Evolutionary conservation across 2,329 filamentous ascomycete genomes (phyloP), one percentile per base, ranked within the genome.

Genomic region (Arthroderma uncinatum): DNA sequence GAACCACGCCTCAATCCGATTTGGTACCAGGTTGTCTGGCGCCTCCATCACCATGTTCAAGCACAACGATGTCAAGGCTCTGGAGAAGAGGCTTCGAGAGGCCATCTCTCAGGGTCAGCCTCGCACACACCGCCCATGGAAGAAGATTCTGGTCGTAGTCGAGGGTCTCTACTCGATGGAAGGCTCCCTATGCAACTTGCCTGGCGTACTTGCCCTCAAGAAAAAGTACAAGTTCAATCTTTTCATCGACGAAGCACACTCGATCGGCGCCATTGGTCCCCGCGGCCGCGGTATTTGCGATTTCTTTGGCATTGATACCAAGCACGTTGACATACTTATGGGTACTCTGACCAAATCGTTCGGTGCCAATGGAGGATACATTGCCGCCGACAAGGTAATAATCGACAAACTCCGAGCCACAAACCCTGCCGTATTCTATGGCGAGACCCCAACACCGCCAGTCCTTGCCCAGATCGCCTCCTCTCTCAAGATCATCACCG

Each of bases 101-200:
- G 87, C 85, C 63, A 97, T 98, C 68, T 91, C 92, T 12, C 92
- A 97, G 74, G 93, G 93, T 47, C 93, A 98, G 70, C 93, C 93
- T 55, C 87, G 93, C 63, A 98, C 92, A n/a, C 93, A 98, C 73
- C 87, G 93, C 30, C 93, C 93, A 0, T 98, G 93, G 93, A 96
- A 95, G 80, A 98, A 97, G 82, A 97, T 98, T 60, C 73, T 98
- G 54, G 88, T 98, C 47, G 91, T 92, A 37, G 89, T 98, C 37
- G 93, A 98, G 72, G 93, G 93, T 64, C 81, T 98, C 19, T 98
- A 98, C 79, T 97, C 92, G 0, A 98, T 98, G 93, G 93, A 98
- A 76, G 93, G 93, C 53, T 96, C 91, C 63, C 95, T 98, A 88
- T 93, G 89, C 73, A 93, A 98, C 70, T 81, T 98, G n/a, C 93